These are phyloP conservation scores for Quercus cerris DNA, from an alignment of 306 rosid species.

Conservation along the genomic window DNA sequence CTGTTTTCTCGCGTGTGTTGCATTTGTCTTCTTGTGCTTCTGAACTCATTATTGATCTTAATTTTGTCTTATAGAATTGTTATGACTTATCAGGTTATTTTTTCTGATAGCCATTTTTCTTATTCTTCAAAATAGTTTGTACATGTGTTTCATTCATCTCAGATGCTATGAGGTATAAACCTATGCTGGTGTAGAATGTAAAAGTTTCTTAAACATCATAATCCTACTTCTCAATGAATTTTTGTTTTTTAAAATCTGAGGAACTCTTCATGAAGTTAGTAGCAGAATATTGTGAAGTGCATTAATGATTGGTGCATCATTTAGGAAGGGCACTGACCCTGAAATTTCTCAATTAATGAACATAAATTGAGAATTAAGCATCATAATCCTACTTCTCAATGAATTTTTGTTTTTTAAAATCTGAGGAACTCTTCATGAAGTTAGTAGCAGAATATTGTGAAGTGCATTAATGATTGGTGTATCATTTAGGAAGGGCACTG, in stretches of 20 bases:
- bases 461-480: neutral
- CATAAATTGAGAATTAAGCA: neutral
- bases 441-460: neutral
- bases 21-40: neutral
- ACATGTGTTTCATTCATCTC: too few species aligned
- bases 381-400: neutral
- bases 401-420: neutral
- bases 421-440: neutral
- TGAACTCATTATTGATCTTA: neutral
- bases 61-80: neutral
- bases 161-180: too few species aligned
- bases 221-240: neutral
- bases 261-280: neutral
- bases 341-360: neutral
- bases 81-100: too few species aligned
- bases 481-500: neutral
- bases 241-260: neutral
- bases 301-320: neutral
- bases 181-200: too few species aligned
- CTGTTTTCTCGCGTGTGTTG: neutral
- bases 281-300: neutral
- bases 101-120: too few species aligned
- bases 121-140: too few species aligned
- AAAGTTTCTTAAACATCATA: neutral
- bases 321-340: neutral